phyloP scores from a whole-genome alignment of 768 basidiomycete species.

The Sistotremastrum niveocremeum region DNA sequence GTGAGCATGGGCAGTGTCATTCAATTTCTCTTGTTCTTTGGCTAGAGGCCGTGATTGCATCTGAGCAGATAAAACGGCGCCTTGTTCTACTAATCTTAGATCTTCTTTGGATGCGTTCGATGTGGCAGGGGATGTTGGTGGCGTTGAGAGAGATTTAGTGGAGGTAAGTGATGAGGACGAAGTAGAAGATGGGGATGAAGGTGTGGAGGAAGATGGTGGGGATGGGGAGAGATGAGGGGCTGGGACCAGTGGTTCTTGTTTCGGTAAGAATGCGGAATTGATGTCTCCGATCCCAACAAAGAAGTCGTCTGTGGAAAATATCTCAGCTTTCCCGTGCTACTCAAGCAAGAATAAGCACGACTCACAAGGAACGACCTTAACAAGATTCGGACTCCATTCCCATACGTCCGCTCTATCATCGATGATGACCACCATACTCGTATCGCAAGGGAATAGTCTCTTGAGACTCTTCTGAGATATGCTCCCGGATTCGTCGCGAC shows the following conservation, averaged over 20 bases:
- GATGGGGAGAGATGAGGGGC: constrained; percentile 17
- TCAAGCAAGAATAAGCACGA: constrained; percentile 10
- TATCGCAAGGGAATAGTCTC: constrained; percentile 90
- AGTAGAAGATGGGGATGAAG: neutral
- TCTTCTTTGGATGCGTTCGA: neutral
- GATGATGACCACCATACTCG: constrained; percentile 97
- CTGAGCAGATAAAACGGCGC: constrained; percentile 21
- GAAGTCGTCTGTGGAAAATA: too few relatives aligned
- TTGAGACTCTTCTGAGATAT: constrained; percentile 85
- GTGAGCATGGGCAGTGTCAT: neutral
- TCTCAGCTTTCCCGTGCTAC: too few relatives aligned
- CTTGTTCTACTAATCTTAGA: too few relatives aligned
- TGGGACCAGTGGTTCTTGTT: constrained; percentile 38
- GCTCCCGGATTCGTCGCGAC: constrained; percentile 96
- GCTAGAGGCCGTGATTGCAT: constrained; percentile 78
- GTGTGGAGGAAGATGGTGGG: constrained; percentile 10
- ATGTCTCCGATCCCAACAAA: constrained; percentile 98
- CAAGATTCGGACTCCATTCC: constrained; percentile 93
- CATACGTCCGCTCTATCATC: constrained; percentile 98
- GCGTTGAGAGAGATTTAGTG: too few relatives aligned
- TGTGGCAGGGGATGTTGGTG: neutral
- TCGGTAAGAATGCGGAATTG: constrained; percentile 87
- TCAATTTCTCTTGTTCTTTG: constrained; percentile 58
- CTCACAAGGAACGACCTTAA: constrained; percentile 94
- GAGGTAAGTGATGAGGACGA: too few relatives aligned